Evolutionary conservation across 345 rosid species (phyloP).

Genomic region (Lenwebbia sp.): DNA sequence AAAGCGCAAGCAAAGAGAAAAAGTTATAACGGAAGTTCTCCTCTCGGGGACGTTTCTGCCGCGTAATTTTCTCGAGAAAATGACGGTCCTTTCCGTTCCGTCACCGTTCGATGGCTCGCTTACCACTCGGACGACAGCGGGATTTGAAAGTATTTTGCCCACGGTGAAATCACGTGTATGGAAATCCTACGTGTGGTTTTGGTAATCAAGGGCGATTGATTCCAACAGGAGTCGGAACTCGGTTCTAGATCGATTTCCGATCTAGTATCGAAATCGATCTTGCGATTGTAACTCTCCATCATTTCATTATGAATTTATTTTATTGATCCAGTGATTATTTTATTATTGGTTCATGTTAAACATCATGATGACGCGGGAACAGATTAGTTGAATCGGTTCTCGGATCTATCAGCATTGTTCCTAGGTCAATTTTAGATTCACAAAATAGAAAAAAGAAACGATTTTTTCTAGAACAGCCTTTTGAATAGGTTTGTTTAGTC

Average conservation of each 20-base stretch:
- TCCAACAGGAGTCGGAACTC: background rate
- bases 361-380: background rate
- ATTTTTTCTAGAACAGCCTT: background rate
- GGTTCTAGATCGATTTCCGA: background rate
- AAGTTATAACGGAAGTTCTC: background rate
- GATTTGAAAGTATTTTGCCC: background rate
- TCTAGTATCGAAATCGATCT: too few species aligned
- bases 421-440: background rate
- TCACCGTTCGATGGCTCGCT: background rate
- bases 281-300: too few species aligned
- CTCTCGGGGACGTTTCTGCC: background rate
- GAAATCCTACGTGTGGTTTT: background rate
- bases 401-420: accelerated
- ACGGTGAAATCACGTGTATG: background rate
- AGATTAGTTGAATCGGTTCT: background rate
- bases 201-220: background rate
- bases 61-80: background rate
- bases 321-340: background rate
- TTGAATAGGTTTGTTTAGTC: background rate
- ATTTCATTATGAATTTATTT: background rate
- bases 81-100: background rate
- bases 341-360: background rate
- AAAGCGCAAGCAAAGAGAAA: too few species aligned
- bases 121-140: background rate
- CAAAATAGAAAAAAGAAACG: background rate